Evolutionary conservation across 345 rosid genomes (phyloP), one percentile per base, ranked within the genome.

Genomic region (Linum lewisii): DNA sequence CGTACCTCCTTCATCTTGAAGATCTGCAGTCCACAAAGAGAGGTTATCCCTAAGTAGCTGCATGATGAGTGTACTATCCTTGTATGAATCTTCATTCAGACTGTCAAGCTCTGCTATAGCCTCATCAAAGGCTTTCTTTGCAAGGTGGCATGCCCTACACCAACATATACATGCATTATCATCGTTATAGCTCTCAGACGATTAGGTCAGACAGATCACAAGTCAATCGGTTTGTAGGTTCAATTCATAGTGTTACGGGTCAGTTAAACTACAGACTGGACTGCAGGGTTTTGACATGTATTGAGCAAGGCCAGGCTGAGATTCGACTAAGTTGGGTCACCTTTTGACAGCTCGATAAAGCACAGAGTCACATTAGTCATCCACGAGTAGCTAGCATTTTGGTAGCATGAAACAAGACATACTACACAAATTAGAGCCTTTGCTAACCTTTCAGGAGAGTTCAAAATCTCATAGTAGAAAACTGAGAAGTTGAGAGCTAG

Each of bases 11-110:
- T 85, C 96, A 54, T 88, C 94, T 1, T 87, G 86, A 63, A 86
- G 69, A 79, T 86, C 92, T 4, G 95, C 75, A 63, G 95, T 86
- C 95, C 92, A 89, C 44, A 86, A 59, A 23, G 92, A 78, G 75
- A 86, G 90, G 66, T 86, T 86, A 69, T 89, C 97, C 79, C 97
- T 80, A 15, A 89, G 88, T 70, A 86, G 92, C 65, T 86, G 95
- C 97, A 89, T 82, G 67, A 86, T 86, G 11, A 86, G 87, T 34
- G 95, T 89, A 75, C 92, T 84, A 64, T 86, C 97, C 75, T 86
- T 89, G 78, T 86, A 86, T 2, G 95, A 84, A 19, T 89, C 95
- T 72, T 86, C 97, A 44, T 77, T 84, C 49, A 90, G 90, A 81
- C 86, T 90, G 70, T 90, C 92, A 42, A 86, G 80, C 73, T 90